phyloP scores from a whole-genome alignment of 768 basidiomycete genomes.

The Lentinus brumalis region DNA sequence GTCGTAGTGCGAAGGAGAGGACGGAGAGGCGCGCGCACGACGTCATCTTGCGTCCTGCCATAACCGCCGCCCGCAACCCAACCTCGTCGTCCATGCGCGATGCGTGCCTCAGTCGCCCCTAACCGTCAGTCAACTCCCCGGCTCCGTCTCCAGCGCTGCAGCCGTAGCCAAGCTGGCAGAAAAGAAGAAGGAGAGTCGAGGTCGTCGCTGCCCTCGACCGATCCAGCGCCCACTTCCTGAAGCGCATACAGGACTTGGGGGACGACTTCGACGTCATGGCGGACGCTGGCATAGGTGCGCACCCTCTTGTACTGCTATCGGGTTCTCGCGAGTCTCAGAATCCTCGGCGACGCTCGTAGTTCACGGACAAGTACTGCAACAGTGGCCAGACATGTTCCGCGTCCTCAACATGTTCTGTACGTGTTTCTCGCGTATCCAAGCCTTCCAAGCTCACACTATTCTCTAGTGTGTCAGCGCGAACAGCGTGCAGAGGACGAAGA shows the following conservation, averaged over 20 bases:
- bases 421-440: constrained; percentile 22
- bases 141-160: constrained; percentile 47
- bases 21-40: no score
- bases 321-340: constrained; percentile 36
- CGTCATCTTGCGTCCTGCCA: no score
- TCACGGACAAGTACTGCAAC: constrained; percentile 74
- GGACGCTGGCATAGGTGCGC: constrained; percentile 67
- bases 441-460: neutral
- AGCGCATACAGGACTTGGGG: constrained; percentile 66
- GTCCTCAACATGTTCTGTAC: constrained; percentile 69
- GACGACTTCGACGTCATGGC: constrained; percentile 81
- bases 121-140: constrained; percentile 50
- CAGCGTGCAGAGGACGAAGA: constrained; percentile 30
- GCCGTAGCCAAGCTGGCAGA: constrained; percentile 60
- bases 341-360: constrained; percentile 47
- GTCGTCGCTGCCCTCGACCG: constrained; percentile 72
- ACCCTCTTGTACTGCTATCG: neutral
- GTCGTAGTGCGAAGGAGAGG: no score
- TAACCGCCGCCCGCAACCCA: no score
- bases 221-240: constrained; percentile 61
- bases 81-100: constrained; percentile 16
- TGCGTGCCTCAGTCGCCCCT: constrained; percentile 60
- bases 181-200: constrained; percentile 81
- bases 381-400: constrained; percentile 85
- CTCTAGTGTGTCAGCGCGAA: constrained; percentile 53